Evolutionary conservation across 139 green algal species (phyloP), one percentile per base, ranked within the genome.

Genomic region (Tetratostichococcus sp.): DNA sequence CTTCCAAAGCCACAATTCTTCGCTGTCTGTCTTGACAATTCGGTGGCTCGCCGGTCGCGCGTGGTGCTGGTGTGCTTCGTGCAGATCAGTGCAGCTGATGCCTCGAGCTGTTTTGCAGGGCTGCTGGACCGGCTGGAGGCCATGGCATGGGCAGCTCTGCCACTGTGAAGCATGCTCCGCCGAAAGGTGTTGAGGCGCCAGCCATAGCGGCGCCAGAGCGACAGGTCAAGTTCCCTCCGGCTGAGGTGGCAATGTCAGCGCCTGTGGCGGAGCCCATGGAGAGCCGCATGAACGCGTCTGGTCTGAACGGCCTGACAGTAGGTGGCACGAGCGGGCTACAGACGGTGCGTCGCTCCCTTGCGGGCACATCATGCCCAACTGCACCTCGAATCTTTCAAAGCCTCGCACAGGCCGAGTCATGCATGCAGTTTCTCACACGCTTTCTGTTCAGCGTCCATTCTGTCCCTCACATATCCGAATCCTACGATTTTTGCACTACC

Each of bases 291-390:
- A 80, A 84, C 74, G 50, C 34, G 58, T 66, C 75, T n/a, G 82
- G 82, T 3, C 75, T 86, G 30, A 84, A 82, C 39, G 82, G 82
- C 1, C 69, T 86, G 5, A 78, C 69, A 19, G 58, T 33, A 5
- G 57, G 67, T 35, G 77, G 77, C n/a, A 70, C 65, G 0, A 35
- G 33, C 14, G 77, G 77, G 4, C 28, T 81, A 19, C 25, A 71
- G 26, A 66, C 71, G 65, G 77, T 81, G 22, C 42, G 77, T 16
- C 34, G 5, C 26, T 14, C 58, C 23, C 23, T 11, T 50, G 11
- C 6, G 6, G 39, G 8, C 39, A 50, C 39, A 50, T 11, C 39
- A 50, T 21, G n/a, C n/a, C 39, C 39, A 34, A 26, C 30, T 30
- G 43, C 34, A 30, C 39, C 39, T 62, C 67, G 57, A 4, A 43